These are phyloP conservation scores for Hypoxylon sp. DNA, from an alignment of 2,329 filamentous ascomycete species.

Conservation along the genomic window DNA sequence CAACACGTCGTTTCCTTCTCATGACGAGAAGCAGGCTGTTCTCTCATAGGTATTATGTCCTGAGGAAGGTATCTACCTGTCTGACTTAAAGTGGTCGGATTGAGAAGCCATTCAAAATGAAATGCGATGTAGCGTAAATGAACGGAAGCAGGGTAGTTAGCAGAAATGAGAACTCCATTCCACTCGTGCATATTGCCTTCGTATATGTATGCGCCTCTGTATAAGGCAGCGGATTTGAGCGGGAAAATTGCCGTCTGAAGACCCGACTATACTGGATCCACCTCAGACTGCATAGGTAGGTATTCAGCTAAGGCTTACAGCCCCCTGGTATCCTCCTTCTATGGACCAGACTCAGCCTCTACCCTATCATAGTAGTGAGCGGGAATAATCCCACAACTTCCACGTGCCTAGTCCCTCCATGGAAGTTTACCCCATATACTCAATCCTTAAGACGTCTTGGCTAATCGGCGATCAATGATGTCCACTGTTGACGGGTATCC, in stretches of 20 bases:
- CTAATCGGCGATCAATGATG: constrained; percentile 25
- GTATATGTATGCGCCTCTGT: background rate
- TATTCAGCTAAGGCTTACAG: constrained; percentile 2
- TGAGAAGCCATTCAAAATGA: background rate
- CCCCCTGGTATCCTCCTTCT: background rate
- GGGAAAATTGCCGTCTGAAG: constrained; percentile 6
- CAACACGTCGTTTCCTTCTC: constrained; percentile 28
- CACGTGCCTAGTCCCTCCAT: background rate
- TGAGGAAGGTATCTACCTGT: background rate
- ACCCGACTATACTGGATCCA: background rate
- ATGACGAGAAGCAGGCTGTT: constrained; percentile 17
- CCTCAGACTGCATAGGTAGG: background rate
- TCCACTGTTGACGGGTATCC: background rate
- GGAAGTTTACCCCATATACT: background rate
- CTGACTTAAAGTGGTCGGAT: background rate
- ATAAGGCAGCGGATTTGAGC: background rate
- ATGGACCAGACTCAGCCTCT: constrained; percentile 8
- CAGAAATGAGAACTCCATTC: constrained; percentile 5
- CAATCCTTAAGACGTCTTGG: constrained; percentile 14
- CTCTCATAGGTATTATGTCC: background rate
- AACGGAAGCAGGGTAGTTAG: background rate
- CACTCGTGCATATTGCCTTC: background rate
- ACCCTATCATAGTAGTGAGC: background rate
- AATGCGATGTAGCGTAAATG: background rate
- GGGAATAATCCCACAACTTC: constrained; percentile 1